Evolutionary conservation across 352 stramenopile species (phyloP), one percentile per base, ranked within the genome.

Genomic region (Globisporangium perplexum): DNA sequence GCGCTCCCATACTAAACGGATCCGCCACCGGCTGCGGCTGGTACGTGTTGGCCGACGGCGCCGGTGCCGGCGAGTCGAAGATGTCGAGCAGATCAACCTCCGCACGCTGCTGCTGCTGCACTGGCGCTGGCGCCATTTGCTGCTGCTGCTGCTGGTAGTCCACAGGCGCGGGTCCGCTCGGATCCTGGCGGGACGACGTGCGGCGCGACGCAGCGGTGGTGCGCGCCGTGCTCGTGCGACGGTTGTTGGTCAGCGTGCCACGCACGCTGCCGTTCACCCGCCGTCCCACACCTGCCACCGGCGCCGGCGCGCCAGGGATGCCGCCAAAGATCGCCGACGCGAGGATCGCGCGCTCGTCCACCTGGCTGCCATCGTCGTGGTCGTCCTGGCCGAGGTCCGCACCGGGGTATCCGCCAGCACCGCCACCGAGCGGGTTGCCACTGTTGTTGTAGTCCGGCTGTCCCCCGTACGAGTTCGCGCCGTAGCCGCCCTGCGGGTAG

Each of bases 291-390:
- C 35, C 59, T 30, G 71, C 33, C 59, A 82, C 71, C 7, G 77
- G 65, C 8, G 72, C 65, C 11, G 80, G 76, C 0, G 75, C 88
- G 45, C 88, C 87, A 11, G 79, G 84, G 46, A 98, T 96, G 28
- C 97, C 97, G 38, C 97, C 96, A 71, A 99, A 99, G 47, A 99
- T 86, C 10, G 93, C 94, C 14, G 93, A 97, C 39, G 97, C 96
- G 75, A 98, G 88, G 60, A 92, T 84, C 49, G 77, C 66, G 41
- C 84, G 81, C 59, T 95, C 83, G 43, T 93, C 74, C 2, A 90
- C 70, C 7, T 76, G 55, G 22, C 69, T 68, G 39, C 68, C 68
- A 41, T 86, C 75, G 31, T 90, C 72, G 12, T 74, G 55, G 6
- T 84, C 69, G 23, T 78, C 59, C 24, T 77, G 69, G 18, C 59